These are phyloP conservation scores for Sphenostylis stenocarpa DNA, from an alignment of 306 rosid genomes.

Conservation along the genomic window DNA sequence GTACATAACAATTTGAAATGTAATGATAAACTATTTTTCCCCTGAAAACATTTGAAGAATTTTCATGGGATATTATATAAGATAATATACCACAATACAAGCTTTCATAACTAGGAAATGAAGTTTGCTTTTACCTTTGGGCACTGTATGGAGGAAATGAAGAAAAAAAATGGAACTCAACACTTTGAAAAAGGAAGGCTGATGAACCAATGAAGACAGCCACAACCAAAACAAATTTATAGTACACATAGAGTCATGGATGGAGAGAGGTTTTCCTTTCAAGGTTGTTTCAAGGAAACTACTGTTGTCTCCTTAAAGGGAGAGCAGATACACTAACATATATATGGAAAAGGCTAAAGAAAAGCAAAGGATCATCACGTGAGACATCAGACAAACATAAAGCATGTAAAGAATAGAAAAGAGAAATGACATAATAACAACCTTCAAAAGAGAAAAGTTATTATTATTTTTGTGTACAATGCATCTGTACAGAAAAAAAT, in stretches of 20 bases:
- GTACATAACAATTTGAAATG: neutral
- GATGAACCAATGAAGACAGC: neutral
- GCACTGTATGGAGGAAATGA: neutral
- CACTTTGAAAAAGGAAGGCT: neutral
- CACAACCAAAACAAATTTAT: neutral
- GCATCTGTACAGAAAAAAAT: conserved; percentile 2
- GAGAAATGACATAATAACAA: conserved; percentile 13
- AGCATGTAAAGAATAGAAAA: conserved; percentile 12
- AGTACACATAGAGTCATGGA: neutral
- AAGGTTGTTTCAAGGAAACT: conserved; percentile 46
- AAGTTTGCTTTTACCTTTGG: conserved; percentile 29
- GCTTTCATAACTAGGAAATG: conserved; percentile 14
- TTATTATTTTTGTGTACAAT: conserved; percentile 20
- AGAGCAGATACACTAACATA: neutral
- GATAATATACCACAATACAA: neutral
- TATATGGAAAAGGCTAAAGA: conserved; percentile 12
- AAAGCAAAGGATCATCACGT: conserved; percentile 27
- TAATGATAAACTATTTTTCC: neutral
- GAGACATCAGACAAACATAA: conserved; percentile 14
- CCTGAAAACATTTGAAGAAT: neutral
- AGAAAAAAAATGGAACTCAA: conserved; percentile 5
- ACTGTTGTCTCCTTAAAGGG: conserved; percentile 4
- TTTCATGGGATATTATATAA: neutral
- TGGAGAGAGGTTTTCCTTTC: conserved; percentile 2
- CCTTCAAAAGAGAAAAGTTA: neutral